These are phyloP conservation scores for Quercus mongolica DNA, from an alignment of 306 rosid genomes.

Conservation along the genomic window DNA sequence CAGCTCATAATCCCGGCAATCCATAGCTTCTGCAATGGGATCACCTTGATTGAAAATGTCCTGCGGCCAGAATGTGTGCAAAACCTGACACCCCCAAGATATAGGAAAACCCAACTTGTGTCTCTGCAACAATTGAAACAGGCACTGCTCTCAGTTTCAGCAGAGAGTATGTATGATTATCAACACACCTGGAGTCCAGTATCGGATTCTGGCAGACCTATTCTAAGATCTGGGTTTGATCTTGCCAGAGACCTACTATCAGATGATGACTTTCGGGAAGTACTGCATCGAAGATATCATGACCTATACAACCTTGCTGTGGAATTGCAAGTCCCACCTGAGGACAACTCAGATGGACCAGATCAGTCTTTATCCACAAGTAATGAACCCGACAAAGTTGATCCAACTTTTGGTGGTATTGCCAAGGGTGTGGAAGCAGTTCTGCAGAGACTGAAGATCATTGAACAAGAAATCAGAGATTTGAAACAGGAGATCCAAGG, in stretches of 20 bases:
- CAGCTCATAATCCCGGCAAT: constrained; percentile 79
- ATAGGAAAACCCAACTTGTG: constrained; percentile 60
- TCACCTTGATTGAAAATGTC: constrained; percentile 69
- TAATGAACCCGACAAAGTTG: constrained; percentile 55
- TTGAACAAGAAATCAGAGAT: constrained; percentile 93
- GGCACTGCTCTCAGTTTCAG: constrained; percentile 83
- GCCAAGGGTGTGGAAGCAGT: constrained; percentile 97
- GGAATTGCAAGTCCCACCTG: constrained; percentile 83
- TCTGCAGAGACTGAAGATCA: constrained; percentile 82
- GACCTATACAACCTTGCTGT: constrained; percentile 81
- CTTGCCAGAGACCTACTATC: constrained; percentile 84
- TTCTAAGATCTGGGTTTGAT: constrained; percentile 71
- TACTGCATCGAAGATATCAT: constrained; percentile 79
- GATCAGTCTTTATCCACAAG: constrained; percentile 42
- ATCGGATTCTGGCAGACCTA: constrained; percentile 50
- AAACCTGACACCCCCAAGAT: constrained; percentile 74
- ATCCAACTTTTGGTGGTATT: constrained; percentile 77
- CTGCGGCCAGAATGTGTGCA: constrained; percentile 82
- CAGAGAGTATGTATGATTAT: constrained; percentile 93
- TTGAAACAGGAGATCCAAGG: constrained; percentile 97
- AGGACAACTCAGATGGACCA: constrained; percentile 48
- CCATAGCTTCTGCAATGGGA: constrained; percentile 75
- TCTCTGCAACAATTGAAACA: constrained; percentile 71
- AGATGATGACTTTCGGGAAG: constrained; percentile 86
- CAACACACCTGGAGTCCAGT: constrained; percentile 89